phyloP scores from a whole-genome alignment of 1,284 basidiomycete genomes.

The Pascua sp. region DNA sequence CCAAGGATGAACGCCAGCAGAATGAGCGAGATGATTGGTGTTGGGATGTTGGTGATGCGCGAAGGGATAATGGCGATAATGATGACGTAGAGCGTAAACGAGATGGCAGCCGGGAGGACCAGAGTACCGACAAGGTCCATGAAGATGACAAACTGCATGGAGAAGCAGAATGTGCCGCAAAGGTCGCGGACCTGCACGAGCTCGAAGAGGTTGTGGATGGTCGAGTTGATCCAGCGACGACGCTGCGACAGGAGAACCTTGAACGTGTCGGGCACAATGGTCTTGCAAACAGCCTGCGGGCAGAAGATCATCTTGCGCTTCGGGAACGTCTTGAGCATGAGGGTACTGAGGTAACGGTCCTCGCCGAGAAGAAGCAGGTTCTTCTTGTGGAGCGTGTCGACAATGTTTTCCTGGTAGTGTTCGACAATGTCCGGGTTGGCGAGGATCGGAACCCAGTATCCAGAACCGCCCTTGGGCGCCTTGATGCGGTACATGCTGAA shows the following conservation, averaged over 20 bases:
- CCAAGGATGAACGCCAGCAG: conserved; percentile 90
- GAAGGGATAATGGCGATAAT: conserved; percentile 74
- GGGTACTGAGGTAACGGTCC: conserved; percentile 95
- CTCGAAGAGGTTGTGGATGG: conserved; percentile 94
- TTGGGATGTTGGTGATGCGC: conserved; percentile 58
- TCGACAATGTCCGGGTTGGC: conserved; percentile 96
- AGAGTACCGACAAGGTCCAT: conserved; percentile 97
- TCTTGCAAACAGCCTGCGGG: conserved; percentile 97
- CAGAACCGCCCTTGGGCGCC: conserved; percentile 81
- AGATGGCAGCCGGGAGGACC: conserved; percentile 94
- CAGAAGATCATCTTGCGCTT: conserved; percentile 99
- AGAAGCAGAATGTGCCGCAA: conserved; percentile 94
- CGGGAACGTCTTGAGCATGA: conserved; percentile 97
- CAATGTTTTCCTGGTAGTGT: conserved; percentile 96
- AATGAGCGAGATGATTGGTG: conserved; percentile 88
- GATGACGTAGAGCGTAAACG: conserved; percentile 90
- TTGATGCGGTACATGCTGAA: conserved; percentile 99
- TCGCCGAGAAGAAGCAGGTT: conserved; percentile 95
- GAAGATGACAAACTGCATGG: conserved; percentile 95
- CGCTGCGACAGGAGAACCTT: conserved; percentile 89
- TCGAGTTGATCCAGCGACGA: conserved; percentile 99
- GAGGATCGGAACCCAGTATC: conserved; percentile 97
- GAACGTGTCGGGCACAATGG: conserved; percentile 95
- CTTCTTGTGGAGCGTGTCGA: conserved; percentile 99
- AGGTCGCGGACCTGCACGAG: conserved; percentile 90